Evolutionary conservation across 495 filamentous ascomycete species (phyloP).

Genomic region (Penicillium alfredii): DNA sequence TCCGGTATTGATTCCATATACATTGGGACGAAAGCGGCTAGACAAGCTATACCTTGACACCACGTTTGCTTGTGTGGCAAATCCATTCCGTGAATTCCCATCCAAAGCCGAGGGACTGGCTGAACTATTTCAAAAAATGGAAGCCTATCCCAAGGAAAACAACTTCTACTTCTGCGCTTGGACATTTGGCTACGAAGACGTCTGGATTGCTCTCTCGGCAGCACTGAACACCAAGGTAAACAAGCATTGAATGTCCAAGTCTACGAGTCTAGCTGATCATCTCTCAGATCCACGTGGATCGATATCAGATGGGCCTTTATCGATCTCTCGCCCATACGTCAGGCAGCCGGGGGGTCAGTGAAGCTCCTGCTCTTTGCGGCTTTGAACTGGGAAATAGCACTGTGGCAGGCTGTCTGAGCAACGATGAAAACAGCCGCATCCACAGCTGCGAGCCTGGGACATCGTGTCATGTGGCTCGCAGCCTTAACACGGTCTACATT

Average conservation of each 20-base stretch:
- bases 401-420: conserved; percentile 66
- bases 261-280: conserved; percentile 5
- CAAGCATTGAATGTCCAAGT: background rate
- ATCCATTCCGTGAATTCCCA: conserved; percentile 45
- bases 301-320: conserved; percentile 73
- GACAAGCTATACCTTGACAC: conserved; percentile 87
- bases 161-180: conserved; percentile 82
- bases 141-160: conserved; percentile 64
- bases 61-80: conserved; percentile 55
- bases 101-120: conserved; percentile 63
- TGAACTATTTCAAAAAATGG: conserved; percentile 67
- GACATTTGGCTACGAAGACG: conserved; percentile 93
- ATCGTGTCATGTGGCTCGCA: conserved; percentile 49
- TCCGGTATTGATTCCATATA: conserved; percentile 71
- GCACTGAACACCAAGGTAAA: conserved; percentile 59
- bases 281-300: conserved; percentile 69
- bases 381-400: conserved; percentile 68
- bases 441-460: conserved; percentile 82
- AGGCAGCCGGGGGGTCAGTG: conserved; percentile 33
- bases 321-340: conserved; percentile 48
- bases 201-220: conserved; percentile 77
- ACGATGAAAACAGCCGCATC: conserved; percentile 56
- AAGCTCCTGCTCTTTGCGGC: conserved; percentile 65
- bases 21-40: conserved; percentile 55
- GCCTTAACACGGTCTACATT: conserved; percentile 63